Evolutionary conservation across 1,284 basidiomycete genomes (phyloP).

Genomic region (Pseudozyma pruni): DNA sequence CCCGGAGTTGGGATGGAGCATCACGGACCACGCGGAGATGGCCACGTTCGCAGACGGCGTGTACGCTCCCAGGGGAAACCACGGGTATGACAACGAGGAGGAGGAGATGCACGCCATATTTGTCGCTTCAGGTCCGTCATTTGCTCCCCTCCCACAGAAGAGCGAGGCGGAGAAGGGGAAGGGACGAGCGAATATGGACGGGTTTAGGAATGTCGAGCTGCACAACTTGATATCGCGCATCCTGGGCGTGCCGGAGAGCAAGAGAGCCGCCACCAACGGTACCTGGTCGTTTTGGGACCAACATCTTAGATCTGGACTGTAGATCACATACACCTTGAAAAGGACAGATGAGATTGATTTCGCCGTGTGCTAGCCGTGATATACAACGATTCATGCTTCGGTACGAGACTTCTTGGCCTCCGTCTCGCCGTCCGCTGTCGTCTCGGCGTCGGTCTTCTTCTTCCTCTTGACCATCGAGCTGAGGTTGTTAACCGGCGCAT

Average conservation of each 20-base stretch:
- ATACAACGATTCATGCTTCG: slow-evolving; percentile 11
- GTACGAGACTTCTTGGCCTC: slow-evolving; percentile 43
- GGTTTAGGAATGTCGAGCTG: slow-evolving; percentile 84
- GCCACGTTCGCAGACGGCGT: slow-evolving; percentile 71
- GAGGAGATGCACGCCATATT: slow-evolving; percentile 87
- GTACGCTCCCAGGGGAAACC: slow-evolving; percentile 73
- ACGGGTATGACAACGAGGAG: slow-evolving; percentile 83
- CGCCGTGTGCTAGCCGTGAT: not conserved
- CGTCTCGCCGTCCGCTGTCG: slow-evolving; percentile 6
- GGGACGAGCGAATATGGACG: slow-evolving; percentile 70
- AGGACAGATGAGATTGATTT: too few species aligned
- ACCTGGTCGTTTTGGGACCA: slow-evolving; percentile 27
- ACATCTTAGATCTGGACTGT: slow-evolving; percentile 30
- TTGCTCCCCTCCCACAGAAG: slow-evolving; percentile 70
- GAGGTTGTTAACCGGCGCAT: slow-evolving; percentile 56
- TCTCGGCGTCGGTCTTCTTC: slow-evolving; percentile 44
- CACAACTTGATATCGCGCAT: slow-evolving; percentile 83
- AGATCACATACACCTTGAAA: too few species aligned
- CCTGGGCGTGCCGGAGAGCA: slow-evolving; percentile 73
- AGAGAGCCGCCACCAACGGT: slow-evolving; percentile 20
- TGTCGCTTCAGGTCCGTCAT: slow-evolving; percentile 87
- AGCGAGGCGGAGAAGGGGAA: slow-evolving; percentile 56
- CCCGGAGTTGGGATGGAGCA: slow-evolving; percentile 37
- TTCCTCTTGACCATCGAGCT: slow-evolving; percentile 60
- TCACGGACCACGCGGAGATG: slow-evolving; percentile 27